Conservation (phyloP, 139 green algal genomes). For the Picocystis salinarum region DNA sequence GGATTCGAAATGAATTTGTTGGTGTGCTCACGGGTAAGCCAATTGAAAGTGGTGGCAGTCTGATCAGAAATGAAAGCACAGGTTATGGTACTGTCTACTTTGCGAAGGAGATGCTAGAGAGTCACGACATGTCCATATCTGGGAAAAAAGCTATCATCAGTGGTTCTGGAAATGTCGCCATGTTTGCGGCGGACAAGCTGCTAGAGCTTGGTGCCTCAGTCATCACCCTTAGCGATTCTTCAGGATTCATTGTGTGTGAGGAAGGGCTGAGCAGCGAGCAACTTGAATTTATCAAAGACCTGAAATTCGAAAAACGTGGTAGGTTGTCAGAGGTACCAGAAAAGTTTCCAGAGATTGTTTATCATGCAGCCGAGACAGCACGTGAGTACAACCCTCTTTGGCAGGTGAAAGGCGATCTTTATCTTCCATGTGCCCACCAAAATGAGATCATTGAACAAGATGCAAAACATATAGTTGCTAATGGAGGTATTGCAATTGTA, state of each 20-base stretch:
- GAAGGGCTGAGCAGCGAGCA: conserved; percentile 39
- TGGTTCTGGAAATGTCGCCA: conserved; percentile 47
- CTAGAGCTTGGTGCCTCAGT: conserved; percentile 38
- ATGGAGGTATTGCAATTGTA: conserved; percentile 36
- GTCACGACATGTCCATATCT: conserved; percentile 13
- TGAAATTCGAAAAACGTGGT: conserved; percentile 13
- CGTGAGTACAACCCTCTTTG: too few relatives aligned
- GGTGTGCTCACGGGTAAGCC: conserved; percentile 11
- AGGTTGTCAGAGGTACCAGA: conserved; percentile 9
- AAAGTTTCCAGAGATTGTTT: conserved; percentile 18
- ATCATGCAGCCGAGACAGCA: conserved; percentile 30
- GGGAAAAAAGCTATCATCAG: conserved; percentile 35
- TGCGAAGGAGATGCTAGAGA: conserved; percentile 23
- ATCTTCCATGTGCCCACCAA: conserved; percentile 61
- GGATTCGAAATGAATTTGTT: conserved; percentile 31
- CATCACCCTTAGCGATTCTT: conserved; percentile 44
- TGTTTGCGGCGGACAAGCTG: conserved; percentile 43
- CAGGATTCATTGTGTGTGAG: conserved; percentile 29
- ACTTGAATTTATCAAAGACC: conserved; percentile 1
- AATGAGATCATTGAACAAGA: conserved; percentile 35
- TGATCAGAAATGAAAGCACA: conserved; percentile 62
- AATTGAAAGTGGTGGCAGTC: conserved; percentile 37
- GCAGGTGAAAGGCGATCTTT: conserved; percentile 38
- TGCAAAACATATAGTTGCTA: conserved; percentile 29
- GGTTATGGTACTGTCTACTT: conserved; percentile 68